Conservation (phyloP, 108 stramenopile species). For the Craspedostauros australis region DNA sequence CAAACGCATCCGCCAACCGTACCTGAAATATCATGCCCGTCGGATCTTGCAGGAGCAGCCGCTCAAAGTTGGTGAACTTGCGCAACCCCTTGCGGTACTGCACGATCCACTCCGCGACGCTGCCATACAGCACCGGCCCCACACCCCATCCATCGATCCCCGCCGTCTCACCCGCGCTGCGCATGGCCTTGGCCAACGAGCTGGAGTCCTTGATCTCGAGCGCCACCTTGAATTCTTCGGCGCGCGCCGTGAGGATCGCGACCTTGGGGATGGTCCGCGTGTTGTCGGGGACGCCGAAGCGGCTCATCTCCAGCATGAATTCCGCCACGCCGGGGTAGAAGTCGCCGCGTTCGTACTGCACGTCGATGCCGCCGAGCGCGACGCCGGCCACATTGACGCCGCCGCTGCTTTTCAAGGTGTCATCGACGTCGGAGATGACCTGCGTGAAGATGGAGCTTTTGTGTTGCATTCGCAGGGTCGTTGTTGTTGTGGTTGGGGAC, state of each 20-base stretch:
- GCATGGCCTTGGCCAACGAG: constrained; percentile 66
- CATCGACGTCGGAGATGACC: constrained; percentile 85
- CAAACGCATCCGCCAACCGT: no score
- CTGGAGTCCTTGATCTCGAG: constrained; percentile 83
- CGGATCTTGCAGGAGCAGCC: constrained; percentile 77
- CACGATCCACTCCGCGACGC: constrained; percentile 91
- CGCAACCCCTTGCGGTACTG: constrained; percentile 84
- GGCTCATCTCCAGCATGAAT: constrained; percentile 87
- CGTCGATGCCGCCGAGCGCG: constrained; percentile 87
- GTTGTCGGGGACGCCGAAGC: constrained; percentile 4
- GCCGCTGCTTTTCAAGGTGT: constrained; percentile 89
- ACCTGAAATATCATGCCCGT: constrained; percentile 62
- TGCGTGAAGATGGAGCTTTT: constrained; percentile 51
- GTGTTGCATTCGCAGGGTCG: background rate
- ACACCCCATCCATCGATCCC: constrained; percentile 83
- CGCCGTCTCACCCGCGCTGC: constrained; percentile 60
- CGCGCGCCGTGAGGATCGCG: constrained; percentile 91
- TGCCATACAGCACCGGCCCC: constrained; percentile 91
- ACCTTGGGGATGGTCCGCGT: constrained; percentile 65
- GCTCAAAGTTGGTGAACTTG: constrained; percentile 88
- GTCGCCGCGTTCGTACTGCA: constrained; percentile 85
- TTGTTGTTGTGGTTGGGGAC: constrained; percentile 5
- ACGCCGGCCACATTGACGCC: constrained; percentile 84
- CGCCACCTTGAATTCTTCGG: constrained; percentile 92
- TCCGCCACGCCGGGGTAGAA: constrained; percentile 94